Evolutionary conservation across 2,329 filamentous ascomycete species (phyloP), one percentile per base, ranked within the genome.

Genomic region (Zasmidium angulare): DNA sequence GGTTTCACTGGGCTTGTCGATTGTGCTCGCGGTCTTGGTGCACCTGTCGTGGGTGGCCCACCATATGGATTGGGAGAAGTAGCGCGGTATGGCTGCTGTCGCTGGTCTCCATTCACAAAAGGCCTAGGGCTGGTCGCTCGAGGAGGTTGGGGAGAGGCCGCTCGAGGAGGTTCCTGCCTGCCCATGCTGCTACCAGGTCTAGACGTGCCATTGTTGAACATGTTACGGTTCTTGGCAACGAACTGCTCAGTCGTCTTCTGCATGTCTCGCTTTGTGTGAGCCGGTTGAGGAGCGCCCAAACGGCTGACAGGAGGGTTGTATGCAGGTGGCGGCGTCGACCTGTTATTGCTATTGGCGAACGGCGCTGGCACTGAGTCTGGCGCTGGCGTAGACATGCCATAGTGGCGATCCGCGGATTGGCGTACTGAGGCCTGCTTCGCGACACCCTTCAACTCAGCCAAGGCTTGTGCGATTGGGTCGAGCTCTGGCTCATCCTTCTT

Each of bases 381-480:
- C 6, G 83, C 87, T 3, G 95, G 93, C 1, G 93, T 96, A 12
- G 90, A 81, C 63, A 99, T 88, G n/a, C 95, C 93, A 71, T 96
- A 91, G 75, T 96, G 97, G 61, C 90, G 87, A 74, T 99, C 96
- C 19, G 93, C 95, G n/a, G 95, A 96, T 61, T 96, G 86, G n/a
- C 96, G 86, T 51, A 85, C 82, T 2, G 87, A 88, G 6, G 91
- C 85, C 67, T 93, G 89, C 76, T 98, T 98, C 17, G 82, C 84
- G 3, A 93, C 89, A 0, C 89, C 91, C 77, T 96, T 98, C 36
- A 99, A 82, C 70, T 99, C 93, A 11, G 93, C 95, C 7, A 99
- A 82, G 22, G 95, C 96, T 68, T 90, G 84, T 2, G 93, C 95
- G 71, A 99, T 96, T 0, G 95, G 95, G 69, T 99, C 95, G 17